Base-by-base conservation (phyloP, 2,329 filamentous ascomycete genomes). In the Aspergillus ruber region DNA sequence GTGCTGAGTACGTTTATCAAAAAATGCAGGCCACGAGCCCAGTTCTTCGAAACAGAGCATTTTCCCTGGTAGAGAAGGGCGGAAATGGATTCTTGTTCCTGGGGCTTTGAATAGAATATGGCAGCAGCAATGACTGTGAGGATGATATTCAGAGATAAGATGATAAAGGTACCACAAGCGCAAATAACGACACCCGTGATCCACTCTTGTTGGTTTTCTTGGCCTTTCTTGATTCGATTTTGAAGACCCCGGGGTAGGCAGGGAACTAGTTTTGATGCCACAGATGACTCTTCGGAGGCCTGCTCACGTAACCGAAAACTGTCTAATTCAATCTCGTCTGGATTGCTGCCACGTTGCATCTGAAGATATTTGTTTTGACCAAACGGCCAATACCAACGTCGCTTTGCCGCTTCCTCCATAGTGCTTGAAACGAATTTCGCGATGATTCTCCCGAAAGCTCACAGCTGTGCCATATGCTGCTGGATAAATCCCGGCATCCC, bases 1-100 rank as follows among this genome's bases (percentile, higher is more conserved):
- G 74, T 77, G 25, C 71, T 69, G 21, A 77, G 57, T 0, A 68
- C 49, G 59, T 80, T 80, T 56, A 80, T 73, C 1, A 70, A 47
- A n/a, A 79, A 56, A 56, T 80, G 75, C 0, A 75, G 50, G n/a
- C 46, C 46, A 2, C 44, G 45, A 3, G 47, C 23, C 53, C 51
- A 58, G 9, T 23, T 10, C 17, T 45, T 43, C 2, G 46, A n/a
- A 9, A 52, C 21, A 36, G 40, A 35, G 41, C 41, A 43, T 15
- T 25, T 9, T 9, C 23, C 41, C 6, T 18, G 41, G 23, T 43
- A 43, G 13, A 43, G 5, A n/a, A 17, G 6, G 18, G 41, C 23
- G 12, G n/a, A 32, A 12, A 6, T n/a, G 23, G 17, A 32, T 10
- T 29, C 6, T 18, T 43, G 3, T 13, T 15, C n/a, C 6, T 20